These are phyloP conservation scores for Suhomyces panamericanus DNA, from an alignment of 1,139 yeast genomes.

Conservation along the genomic window DNA sequence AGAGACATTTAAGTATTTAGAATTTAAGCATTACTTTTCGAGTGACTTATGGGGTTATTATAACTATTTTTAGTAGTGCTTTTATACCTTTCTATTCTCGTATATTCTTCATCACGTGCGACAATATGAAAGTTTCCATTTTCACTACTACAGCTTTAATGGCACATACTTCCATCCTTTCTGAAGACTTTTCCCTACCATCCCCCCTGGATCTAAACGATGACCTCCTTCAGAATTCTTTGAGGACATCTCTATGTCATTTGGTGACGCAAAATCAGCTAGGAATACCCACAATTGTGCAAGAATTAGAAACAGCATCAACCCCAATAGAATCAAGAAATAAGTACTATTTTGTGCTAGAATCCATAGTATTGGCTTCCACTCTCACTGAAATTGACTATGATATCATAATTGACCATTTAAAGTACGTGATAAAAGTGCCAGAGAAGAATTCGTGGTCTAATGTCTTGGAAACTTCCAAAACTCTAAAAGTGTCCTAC, in stretches of 20 bases:
- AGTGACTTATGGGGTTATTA: too few species aligned
- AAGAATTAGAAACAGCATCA: not conserved
- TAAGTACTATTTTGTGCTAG: not conserved
- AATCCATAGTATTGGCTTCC: not conserved
- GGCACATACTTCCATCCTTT: constrained; percentile 1
- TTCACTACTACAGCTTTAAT: not conserved
- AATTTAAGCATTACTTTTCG: too few species aligned
- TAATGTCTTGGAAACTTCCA: too few species aligned
- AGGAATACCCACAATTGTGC: not conserved
- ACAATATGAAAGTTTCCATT: not conserved
- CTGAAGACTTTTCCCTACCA: not conserved
- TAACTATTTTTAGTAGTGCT: not conserved
- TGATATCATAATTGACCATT: not conserved
- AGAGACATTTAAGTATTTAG: too few species aligned
- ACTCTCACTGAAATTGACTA: not conserved
- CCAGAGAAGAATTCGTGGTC: not conserved
- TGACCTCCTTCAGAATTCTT: not conserved
- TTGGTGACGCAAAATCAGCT: not conserved
- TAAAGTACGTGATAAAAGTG: not conserved
- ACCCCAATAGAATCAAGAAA: not conserved
- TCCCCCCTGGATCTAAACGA: not conserved
- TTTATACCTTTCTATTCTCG: too few species aligned
- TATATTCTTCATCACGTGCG: not conserved
- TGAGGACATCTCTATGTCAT: not conserved
- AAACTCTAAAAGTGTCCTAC: not conserved